Percentiles rank a stretch among this genome's conserved stretches.
These are phyloP conservation scores for Rubia balearica DNA, from an alignment of 305 asterid species.

Conservation along the genomic window DNA sequence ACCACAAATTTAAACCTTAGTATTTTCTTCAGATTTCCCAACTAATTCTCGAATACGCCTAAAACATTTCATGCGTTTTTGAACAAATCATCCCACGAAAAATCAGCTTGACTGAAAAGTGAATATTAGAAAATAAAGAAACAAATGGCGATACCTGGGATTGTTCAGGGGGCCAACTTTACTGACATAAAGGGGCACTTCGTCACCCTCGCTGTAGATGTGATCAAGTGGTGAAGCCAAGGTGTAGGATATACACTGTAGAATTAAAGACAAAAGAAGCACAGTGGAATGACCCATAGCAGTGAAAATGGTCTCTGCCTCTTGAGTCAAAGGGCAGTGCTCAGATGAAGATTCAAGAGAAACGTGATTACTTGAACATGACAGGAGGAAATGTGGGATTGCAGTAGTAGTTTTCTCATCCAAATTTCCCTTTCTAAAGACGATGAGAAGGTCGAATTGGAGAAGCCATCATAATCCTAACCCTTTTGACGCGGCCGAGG, in stretches of 20 bases:
- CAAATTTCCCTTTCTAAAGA: too few relatives aligned
- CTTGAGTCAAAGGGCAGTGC: background rate
- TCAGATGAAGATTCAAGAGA: background rate
- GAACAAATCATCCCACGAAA: background rate
- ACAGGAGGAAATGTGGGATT: background rate
- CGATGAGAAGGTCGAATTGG: too few relatives aligned
- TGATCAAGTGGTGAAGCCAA: conserved; percentile 24
- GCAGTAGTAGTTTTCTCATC: background rate
- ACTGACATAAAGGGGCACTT: conserved; percentile 66
- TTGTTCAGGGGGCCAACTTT: conserved; percentile 76
- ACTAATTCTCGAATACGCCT: background rate
- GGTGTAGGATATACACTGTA: conserved; percentile 8
- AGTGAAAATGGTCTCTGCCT: background rate
- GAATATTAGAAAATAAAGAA: background rate
- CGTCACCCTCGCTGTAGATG: conserved; percentile 62
- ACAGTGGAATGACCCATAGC: conserved; percentile 1
- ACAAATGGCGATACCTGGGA: conserved; percentile 57
- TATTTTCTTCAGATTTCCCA: background rate
- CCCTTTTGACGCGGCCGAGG: too few relatives aligned
- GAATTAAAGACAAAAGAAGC: background rate
- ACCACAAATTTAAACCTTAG: background rate
- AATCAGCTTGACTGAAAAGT: background rate
- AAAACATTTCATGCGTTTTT: background rate
- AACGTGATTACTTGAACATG: background rate
- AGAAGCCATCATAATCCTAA: too few relatives aligned